Percentiles rank a stretch among this genome's conserved stretches.
Conservation (phyloP, 768 basidiomycete genomes). For the Xanthoconium purpureum region DNA sequence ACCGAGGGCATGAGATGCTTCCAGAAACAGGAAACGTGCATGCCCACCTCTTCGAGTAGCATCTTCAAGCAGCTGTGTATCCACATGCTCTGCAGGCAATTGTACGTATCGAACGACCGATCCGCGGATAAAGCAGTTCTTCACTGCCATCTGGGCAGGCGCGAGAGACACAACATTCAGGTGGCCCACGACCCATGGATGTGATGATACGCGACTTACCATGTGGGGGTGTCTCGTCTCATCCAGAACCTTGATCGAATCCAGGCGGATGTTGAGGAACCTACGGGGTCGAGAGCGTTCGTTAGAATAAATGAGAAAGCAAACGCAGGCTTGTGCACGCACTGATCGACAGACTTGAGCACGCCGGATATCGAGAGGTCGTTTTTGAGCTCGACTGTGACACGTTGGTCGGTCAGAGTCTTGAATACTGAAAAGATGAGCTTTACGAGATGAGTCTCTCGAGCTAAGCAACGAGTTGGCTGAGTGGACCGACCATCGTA, state of each 20-base stretch:
- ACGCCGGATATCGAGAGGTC: conserved; percentile 95
- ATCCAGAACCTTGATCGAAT: conserved; percentile 89
- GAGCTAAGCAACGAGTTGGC: background rate
- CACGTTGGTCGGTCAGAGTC: conserved; percentile 94
- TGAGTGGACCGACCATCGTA: conserved; percentile 25
- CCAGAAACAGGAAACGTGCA: conserved; percentile 10
- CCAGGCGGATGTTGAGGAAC: conserved; percentile 94
- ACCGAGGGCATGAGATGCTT: conserved; percentile 1
- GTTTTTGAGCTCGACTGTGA: conserved; percentile 98
- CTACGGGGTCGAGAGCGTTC: conserved; percentile 37
- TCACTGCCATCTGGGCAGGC: conserved; percentile 83
- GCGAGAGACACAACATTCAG: background rate
- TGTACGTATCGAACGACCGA: conserved; percentile 98
- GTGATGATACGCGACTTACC: conserved; percentile 44
- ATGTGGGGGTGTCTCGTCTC: conserved; percentile 96
- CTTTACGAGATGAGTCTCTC: conserved; percentile 31
- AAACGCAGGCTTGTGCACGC: conserved; percentile 28
- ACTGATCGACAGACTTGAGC: conserved; percentile 98
- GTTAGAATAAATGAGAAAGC: background rate
- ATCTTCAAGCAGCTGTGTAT: conserved; percentile 93
- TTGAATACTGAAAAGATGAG: conserved; percentile 99
- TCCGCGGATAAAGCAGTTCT: conserved; percentile 98
- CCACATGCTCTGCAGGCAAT: conserved; percentile 87
- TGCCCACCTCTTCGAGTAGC: conserved; percentile 87
- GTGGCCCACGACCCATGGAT: background rate